These are phyloP conservation scores for Metschnikowia dekortorum DNA, from an alignment of 805 yeast species.

Conservation along the genomic window DNA sequence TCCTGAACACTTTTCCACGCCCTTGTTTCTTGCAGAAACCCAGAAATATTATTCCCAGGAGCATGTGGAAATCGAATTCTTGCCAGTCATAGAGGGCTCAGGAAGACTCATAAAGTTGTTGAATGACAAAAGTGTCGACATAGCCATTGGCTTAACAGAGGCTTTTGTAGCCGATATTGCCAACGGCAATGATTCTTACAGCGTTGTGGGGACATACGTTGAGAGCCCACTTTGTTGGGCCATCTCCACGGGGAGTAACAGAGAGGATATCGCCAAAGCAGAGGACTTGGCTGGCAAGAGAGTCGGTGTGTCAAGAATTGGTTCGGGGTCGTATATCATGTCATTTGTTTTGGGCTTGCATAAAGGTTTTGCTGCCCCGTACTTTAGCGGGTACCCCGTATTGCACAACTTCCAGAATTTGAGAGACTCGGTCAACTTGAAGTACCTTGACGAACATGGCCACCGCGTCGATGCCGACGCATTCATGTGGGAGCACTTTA, in stretches of 20 bases:
- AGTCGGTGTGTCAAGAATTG: conserved; percentile 82
- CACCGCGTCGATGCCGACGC: conserved; percentile 55
- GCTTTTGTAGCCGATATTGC: conserved; percentile 83
- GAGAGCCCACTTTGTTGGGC: conserved; percentile 89
- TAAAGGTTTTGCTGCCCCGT: conserved; percentile 49
- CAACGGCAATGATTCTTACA: conserved; percentile 60
- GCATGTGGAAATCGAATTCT: conserved; percentile 54
- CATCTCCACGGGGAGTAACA: conserved; percentile 65
- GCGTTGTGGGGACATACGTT: conserved; percentile 78
- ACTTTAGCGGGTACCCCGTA: conserved; percentile 50
- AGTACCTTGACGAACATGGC: conserved; percentile 28
- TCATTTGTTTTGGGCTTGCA: conserved; percentile 74
- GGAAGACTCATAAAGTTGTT: conserved; percentile 80
- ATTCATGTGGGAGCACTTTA: conserved; percentile 95
- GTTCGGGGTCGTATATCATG: conserved; percentile 91
- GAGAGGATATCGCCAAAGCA: conserved; percentile 51
- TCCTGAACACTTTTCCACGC: conserved; percentile 92
- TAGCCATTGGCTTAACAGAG: conserved; percentile 87
- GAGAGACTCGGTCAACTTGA: conserved; percentile 71
- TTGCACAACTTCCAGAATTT: conserved; percentile 68
- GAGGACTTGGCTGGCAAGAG: conserved; percentile 54
- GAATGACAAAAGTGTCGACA: conserved; percentile 58
- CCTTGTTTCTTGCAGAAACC: conserved; percentile 64
- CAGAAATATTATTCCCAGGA: conserved; percentile 51
- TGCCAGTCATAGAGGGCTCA: conserved; percentile 80